phyloP scores from a whole-genome alignment of 768 basidiomycete genomes.

The Galerina sulciceps region DNA sequence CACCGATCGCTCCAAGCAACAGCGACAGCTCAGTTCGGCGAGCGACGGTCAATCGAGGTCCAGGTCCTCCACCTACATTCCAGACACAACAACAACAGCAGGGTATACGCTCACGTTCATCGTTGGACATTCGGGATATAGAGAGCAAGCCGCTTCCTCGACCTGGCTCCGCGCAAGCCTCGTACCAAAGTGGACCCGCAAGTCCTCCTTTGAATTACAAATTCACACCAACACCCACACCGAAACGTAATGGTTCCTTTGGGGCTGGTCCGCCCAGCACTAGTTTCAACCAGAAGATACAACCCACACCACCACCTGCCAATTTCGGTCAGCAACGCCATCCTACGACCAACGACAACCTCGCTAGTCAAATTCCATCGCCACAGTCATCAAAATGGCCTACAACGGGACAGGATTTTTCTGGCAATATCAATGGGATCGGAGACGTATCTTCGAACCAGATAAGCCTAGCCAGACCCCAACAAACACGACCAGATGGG shows the following conservation, averaged over 20 bases:
- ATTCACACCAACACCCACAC: slow-evolving; percentile 13
- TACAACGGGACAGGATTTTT: slow-evolving; percentile 10
- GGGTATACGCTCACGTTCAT: slow-evolving; percentile 15
- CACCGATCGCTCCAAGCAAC: slow-evolving; percentile 19
- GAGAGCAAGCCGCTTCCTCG: slow-evolving; percentile 23
- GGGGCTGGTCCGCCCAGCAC: not conserved
- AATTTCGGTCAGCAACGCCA: slow-evolving; percentile 11
- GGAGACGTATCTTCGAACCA: slow-evolving; percentile 6
- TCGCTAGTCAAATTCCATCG: slow-evolving; percentile 10
- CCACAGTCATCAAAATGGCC: slow-evolving; percentile 6
- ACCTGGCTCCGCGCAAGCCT: slow-evolving; percentile 19
- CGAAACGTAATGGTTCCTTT: slow-evolving; percentile 21
- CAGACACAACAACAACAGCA: slow-evolving; percentile 10
- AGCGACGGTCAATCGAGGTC: slow-evolving; percentile 12
- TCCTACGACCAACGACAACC: slow-evolving; percentile 13
- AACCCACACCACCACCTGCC: slow-evolving; percentile 1
- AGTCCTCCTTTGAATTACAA: slow-evolving; percentile 10
- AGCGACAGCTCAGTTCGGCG: slow-evolving; percentile 12
- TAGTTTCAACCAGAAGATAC: slow-evolving; percentile 8
- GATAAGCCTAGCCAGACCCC: slow-evolving; percentile 9
- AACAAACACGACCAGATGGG: not conserved
- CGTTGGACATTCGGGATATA: slow-evolving; percentile 20
- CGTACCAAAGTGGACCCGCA: slow-evolving; percentile 9
- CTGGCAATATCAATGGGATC: slow-evolving; percentile 10
- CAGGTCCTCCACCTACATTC: slow-evolving; percentile 18